phyloP scores from a whole-genome alignment of 192 early-diverging fungal species.

The Backusella mclennaniae region DNA sequence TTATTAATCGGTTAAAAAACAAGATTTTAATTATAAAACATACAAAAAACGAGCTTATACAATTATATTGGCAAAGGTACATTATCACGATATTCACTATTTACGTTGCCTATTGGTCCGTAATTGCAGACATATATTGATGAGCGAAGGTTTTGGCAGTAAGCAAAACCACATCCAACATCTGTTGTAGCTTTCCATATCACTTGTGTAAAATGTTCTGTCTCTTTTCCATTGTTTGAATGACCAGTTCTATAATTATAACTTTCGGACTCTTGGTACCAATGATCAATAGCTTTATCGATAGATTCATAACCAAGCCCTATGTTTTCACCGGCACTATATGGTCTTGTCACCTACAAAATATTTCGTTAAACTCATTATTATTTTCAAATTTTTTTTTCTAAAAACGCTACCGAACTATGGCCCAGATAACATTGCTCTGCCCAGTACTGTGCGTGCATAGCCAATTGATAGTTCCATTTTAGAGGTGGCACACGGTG shows the following conservation, averaged over 20 bases:
- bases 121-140: conserved; percentile 7
- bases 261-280: background rate
- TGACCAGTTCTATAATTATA: background rate
- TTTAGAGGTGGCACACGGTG: background rate
- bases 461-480: background rate
- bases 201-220: background rate
- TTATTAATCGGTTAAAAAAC: background rate
- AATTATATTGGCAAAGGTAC: background rate
- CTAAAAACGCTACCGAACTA: background rate
- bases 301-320: background rate
- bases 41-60: background rate
- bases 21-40: background rate
- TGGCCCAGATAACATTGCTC: background rate
- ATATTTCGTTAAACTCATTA: background rate
- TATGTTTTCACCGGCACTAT: background rate
- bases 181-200: background rate
- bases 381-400: background rate
- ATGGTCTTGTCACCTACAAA: background rate
- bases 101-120: background rate
- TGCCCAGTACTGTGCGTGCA: background rate
- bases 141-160: background rate
- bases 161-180: background rate
- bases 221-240: background rate
- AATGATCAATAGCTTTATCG: background rate
- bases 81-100: conserved; percentile 6